phyloP scores from a whole-genome alignment of 2,329 filamentous ascomycete genomes.

The Aspergillus puulaauensis region DNA sequence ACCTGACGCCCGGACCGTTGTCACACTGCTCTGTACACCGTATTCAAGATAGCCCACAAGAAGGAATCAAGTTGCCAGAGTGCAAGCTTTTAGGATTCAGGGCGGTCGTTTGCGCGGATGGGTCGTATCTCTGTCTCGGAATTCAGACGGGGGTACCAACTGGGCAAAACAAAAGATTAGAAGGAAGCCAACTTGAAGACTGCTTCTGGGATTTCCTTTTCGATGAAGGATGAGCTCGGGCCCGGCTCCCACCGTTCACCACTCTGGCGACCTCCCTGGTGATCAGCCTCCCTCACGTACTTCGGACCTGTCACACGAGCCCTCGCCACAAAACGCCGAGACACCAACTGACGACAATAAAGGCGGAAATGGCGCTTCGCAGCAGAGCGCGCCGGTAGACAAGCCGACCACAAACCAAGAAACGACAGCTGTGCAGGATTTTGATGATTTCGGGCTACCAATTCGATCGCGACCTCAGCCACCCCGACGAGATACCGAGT shows the following conservation, averaged over 20 bases:
- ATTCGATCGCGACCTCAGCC: conserved; percentile 28
- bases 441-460: conserved; percentile 43
- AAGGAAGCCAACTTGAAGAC: background rate
- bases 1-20: background rate
- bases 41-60: background rate
- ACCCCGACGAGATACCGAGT: conserved; percentile 15
- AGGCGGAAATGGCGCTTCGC: conserved; percentile 17
- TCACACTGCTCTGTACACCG: background rate
- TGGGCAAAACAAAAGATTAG: conserved; percentile 8
- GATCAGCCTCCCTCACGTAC: conserved; percentile 12
- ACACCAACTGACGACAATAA: conserved; percentile 12
- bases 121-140: conserved; percentile 14
- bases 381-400: conserved; percentile 3
- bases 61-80: background rate
- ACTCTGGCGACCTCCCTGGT: conserved; percentile 25
- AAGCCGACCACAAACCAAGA: conserved; percentile 7
- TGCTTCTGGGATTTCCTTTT: conserved; percentile 4
- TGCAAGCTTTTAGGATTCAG: background rate
- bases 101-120: conserved; percentile 18
- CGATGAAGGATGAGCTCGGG: conserved; percentile 34
- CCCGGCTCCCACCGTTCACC: conserved; percentile 25
- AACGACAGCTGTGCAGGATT: conserved; percentile 13
- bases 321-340: conserved; percentile 8
- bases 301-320: conserved; percentile 13
- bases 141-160: conserved; percentile 15